Conservation (phyloP, 371 early-diverging fungal genomes). For the Basidiobolus meristosporus region DNA sequence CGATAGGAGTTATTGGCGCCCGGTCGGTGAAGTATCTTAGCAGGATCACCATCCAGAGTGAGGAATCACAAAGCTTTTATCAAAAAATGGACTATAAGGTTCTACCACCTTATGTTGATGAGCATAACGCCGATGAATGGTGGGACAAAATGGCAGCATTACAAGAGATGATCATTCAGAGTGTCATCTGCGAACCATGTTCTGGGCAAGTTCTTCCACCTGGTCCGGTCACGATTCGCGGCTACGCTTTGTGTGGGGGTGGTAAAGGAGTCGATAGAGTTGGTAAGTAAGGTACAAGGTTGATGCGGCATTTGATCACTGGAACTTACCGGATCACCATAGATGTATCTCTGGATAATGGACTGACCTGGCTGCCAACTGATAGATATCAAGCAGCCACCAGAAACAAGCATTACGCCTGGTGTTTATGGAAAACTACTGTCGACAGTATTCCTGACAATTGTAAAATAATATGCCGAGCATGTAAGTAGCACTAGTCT, state of each 20-base stretch:
- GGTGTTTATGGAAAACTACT: conserved; percentile 16
- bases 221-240: conserved; percentile 1
- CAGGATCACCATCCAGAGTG: conserved; percentile 30
- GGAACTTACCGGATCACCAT: conserved; percentile 34
- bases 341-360: conserved; percentile 60
- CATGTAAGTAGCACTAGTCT: conserved; percentile 1
- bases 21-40: conserved; percentile 66
- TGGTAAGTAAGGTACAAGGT: conserved; percentile 2
- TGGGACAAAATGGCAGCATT: conserved; percentile 2
- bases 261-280: not conserved
- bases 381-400: conserved; percentile 8
- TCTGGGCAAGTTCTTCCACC: not conserved
- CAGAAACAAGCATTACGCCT: conserved; percentile 29
- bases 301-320: not conserved
- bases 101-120: conserved; percentile 35
- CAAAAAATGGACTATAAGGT: conserved; percentile 72
- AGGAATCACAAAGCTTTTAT: conserved; percentile 44
- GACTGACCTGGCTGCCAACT: conserved; percentile 50
- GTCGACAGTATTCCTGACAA: not conserved
- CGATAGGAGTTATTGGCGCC: conserved; percentile 59
- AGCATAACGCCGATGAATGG: conserved; percentile 2
- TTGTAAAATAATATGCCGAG: conserved; percentile 2
- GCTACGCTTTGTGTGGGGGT: conserved; percentile 4
- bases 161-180: conserved; percentile 6
- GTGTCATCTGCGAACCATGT: conserved; percentile 2